Conservation (phyloP, 2,329 filamentous ascomycete genomes). For the Tricladium varicosporioides region DNA sequence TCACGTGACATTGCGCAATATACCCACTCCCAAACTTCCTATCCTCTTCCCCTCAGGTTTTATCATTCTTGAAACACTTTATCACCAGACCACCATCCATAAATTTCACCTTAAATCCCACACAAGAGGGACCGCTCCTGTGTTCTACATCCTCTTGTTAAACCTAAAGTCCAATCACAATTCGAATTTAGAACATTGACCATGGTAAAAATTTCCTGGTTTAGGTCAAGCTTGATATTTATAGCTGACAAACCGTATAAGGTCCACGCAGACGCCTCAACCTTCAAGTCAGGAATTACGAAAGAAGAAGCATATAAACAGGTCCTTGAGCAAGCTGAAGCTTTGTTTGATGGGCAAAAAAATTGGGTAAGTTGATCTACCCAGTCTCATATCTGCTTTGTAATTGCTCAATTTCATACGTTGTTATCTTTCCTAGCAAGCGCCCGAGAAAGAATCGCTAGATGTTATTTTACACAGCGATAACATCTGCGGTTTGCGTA, state of each 20-base stretch:
- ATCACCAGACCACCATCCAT: no score
- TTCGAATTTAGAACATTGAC: background rate
- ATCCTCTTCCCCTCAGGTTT: background rate
- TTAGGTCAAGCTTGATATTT: background rate
- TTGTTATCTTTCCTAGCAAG: background rate
- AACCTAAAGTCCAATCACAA: background rate
- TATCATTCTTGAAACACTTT: no score
- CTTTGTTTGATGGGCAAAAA: conserved; percentile 68
- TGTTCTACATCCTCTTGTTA: background rate
- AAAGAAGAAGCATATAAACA: conserved; percentile 75
- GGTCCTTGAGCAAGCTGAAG: conserved; percentile 67
- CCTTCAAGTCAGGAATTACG: conserved; percentile 62
- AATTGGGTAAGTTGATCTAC: conserved; percentile 66
- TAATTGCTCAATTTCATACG: background rate
- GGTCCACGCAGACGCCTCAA: conserved; percentile 73
- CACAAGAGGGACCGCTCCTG: no score
- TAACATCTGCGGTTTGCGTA: no score
- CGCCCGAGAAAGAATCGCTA: background rate
- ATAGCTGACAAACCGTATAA: conserved; percentile 8
- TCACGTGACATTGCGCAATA: conserved; percentile 8
- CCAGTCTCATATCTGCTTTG: background rate
- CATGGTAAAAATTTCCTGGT: background rate
- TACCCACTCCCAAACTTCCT: background rate
- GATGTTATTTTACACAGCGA: no score
- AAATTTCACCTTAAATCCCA: no score